Evolutionary conservation across 2,329 filamentous ascomycete genomes (phyloP).

Genomic region (Graphilbum ipis-grandicollis): DNA sequence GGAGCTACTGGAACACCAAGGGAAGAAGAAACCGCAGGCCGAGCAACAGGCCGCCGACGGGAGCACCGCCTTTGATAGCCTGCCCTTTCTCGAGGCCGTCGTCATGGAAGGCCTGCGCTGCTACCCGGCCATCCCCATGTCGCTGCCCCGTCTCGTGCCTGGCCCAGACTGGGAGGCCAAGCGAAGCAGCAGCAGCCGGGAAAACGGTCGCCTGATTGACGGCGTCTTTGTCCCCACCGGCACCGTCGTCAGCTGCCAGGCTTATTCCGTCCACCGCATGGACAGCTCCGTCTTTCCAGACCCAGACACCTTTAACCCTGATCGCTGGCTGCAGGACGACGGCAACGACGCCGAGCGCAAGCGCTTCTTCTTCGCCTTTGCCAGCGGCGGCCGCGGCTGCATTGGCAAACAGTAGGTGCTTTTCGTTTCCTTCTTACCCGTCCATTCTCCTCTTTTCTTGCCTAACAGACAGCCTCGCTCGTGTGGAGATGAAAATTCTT

Average conservation of each 20-base stretch:
- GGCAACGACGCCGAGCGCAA: conserved; percentile 52
- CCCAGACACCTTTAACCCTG: conserved; percentile 61
- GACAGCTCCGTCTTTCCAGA: conserved; percentile 56
- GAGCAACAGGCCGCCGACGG: no score
- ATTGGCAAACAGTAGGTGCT: conserved; percentile 46
- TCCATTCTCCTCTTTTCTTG: neutral
- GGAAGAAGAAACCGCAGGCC: conserved; percentile 7
- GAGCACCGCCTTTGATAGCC: conserved; percentile 23
- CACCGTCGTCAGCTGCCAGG: conserved; percentile 43
- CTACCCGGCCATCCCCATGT: conserved; percentile 50
- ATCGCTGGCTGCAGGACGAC: conserved; percentile 61
- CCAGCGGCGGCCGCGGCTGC: conserved; percentile 46
- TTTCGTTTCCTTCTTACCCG: neutral
- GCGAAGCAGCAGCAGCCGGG: neutral
- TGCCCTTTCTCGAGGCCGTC: conserved; percentile 45
- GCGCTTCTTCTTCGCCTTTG: conserved; percentile 47
- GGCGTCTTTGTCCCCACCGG: conserved; percentile 33
- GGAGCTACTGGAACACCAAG: conserved; percentile 27
- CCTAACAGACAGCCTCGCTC: conserved; percentile 28
- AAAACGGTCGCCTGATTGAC: conserved; percentile 35
- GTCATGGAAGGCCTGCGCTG: conserved; percentile 44
- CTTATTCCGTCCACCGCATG: conserved; percentile 41
- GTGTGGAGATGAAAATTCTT: conserved; percentile 51
- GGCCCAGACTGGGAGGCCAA: conserved; percentile 2
- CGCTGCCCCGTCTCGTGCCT: conserved; percentile 43